Base-by-base conservation (phyloP, 2,329 filamentous ascomycete genomes). In the Talaromyces atroroseus region DNA sequence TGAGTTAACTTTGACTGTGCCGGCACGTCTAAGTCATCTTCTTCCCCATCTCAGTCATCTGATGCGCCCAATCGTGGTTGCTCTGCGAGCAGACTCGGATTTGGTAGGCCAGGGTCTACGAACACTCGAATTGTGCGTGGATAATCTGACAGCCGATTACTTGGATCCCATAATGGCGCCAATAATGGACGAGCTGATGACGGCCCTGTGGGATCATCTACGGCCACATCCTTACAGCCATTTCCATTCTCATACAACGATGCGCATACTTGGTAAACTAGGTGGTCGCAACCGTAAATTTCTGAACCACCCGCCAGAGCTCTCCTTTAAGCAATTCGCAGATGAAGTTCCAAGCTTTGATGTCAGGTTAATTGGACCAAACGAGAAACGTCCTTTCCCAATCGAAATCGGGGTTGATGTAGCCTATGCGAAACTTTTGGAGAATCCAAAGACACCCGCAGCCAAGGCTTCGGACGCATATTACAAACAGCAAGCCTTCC, bases 141-240 rank as follows among this genome's bases (percentile, higher is more conserved):
- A 99, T 61, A 99, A 99, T 64, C 81, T 99, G 0, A 99, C 95
- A 0, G 92, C 94, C 0, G 94, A 99, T 66, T 99, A 99, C 67
- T 78, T 99, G 14, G 94, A 99, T 65, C 95, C 94, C 0, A 97
- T 99, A 65, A 99, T 99, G 92, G 90, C 92, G 2, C 95, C 94
- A 0, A 95, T 97, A 24, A 97, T 99, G 71, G 92, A 99, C 65
- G 94, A 99, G 68, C 79, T 99, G 46, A 99, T 99, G 94, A 94
- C 91, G 48, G 92, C 92, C 1, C 80, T 99, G 1, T 99, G 95
- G 80, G 92, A 96, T 61, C 95, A 99, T 70, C 80, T 99, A 44
- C 89, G 88, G 65, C 95, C 94, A 7, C 87, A 92, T 60, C 94
- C 94, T 0, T 96, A 99, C 71, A 96, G 89, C 65, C 95, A 99